Evolutionary conservation across 805 yeast species (phyloP).

Genomic region (Starmera dryadoides): DNA sequence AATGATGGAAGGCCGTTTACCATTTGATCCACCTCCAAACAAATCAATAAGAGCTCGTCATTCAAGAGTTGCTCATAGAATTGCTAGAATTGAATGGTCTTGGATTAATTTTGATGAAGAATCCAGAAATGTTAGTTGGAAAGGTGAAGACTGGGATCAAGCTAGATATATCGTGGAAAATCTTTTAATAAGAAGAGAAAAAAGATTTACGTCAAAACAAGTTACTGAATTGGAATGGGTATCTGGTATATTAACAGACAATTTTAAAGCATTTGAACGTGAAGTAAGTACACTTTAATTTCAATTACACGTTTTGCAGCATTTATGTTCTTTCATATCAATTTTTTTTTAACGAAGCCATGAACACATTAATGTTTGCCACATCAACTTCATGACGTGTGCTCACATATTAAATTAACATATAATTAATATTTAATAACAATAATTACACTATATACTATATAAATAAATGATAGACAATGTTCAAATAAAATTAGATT

Average conservation of each 20-base stretch:
- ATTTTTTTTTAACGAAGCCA: background rate
- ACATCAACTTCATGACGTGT: too few species aligned
- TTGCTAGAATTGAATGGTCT: constrained; percentile 88
- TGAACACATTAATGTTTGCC: background rate
- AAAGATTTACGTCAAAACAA: constrained; percentile 29
- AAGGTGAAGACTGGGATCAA: constrained; percentile 29
- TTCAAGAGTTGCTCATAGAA: constrained; percentile 72
- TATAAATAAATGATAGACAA: too few species aligned
- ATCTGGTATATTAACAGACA: constrained; percentile 1
- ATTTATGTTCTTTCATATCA: too few species aligned
- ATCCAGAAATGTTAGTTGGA: constrained; percentile 12
- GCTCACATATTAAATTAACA: too few species aligned
- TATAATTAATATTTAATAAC: too few species aligned
- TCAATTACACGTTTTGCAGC: too few species aligned
- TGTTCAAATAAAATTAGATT: too few species aligned
- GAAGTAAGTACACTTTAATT: background rate
- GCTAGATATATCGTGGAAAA: constrained; percentile 45
- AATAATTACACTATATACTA: too few species aligned
- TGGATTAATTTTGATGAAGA: constrained; percentile 54
- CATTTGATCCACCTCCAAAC: constrained; percentile 81
- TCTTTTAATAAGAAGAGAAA: constrained; percentile 41
- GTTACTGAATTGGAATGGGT: constrained; percentile 31
- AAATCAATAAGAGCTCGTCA: constrained; percentile 33
- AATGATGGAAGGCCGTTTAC: constrained; percentile 76
- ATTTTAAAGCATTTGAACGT: background rate